Evolutionary conservation across 306 rosid species (phyloP).

Genomic region (Vigna unguiculata): DNA sequence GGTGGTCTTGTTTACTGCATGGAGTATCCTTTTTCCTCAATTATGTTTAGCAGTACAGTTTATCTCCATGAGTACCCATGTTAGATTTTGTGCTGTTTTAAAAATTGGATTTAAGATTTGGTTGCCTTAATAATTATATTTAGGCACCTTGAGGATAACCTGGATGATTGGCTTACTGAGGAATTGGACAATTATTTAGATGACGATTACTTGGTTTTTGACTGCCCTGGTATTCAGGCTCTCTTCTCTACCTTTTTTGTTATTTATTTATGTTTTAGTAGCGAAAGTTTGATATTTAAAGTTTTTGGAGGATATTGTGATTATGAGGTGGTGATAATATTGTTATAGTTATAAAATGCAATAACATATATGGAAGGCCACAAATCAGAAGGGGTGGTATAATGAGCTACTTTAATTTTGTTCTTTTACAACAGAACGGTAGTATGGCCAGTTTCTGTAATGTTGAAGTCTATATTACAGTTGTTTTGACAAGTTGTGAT

Average conservation of each 20-base stretch:
- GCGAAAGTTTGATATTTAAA: not conserved
- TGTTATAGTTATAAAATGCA: not conserved
- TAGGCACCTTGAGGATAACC: conserved; percentile 89
- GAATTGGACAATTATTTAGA: conserved; percentile 81
- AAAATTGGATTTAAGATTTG: not conserved
- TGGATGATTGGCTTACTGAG: conserved; percentile 83
- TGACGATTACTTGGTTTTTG: conserved; percentile 90
- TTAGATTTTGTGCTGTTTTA: not conserved
- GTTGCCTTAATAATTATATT: conserved; percentile 58
- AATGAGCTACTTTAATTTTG: not conserved
- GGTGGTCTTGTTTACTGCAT: conserved; percentile 96
- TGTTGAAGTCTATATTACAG: not conserved
- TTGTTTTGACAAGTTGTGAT: conserved; percentile 11
- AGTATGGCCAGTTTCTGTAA: conserved; percentile 2
- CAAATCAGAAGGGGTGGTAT: conserved; percentile 14
- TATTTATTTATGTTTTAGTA: not conserved
- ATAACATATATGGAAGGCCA: conserved; percentile 12
- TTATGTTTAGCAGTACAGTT: conserved; percentile 5
- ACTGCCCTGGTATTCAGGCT: conserved; percentile 82
- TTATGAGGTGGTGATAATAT: conserved; percentile 13
- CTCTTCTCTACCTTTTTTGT: conserved; percentile 7
- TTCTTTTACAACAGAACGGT: conserved; percentile 8
- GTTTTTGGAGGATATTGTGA: not conserved
- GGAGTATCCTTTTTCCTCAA: conserved; percentile 87
- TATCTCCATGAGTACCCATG: not conserved